phyloP scores from a whole-genome alignment of 257 asterid species.

The Scutellaria baicalensis region DNA sequence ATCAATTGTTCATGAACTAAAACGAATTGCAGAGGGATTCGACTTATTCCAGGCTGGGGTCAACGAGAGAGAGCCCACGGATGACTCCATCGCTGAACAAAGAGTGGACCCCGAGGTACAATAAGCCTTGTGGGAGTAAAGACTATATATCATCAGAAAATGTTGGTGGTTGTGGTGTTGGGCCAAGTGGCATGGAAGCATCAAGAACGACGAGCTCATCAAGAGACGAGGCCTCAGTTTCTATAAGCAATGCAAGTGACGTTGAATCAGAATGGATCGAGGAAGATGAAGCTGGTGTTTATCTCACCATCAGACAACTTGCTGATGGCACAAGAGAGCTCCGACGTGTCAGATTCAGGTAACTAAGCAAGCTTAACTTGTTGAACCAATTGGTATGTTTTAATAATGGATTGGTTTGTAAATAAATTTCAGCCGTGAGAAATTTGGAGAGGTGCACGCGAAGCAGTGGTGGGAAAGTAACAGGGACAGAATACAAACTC shows the following conservation, averaged over 20 bases:
- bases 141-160: constrained; percentile 29
- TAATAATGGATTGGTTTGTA: neutral
- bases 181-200: constrained; percentile 65
- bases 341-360: constrained; percentile 97
- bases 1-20: neutral
- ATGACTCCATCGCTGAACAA: constrained; percentile 71
- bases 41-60: constrained; percentile 65
- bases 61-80: constrained; percentile 69
- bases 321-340: constrained; percentile 90
- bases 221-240: constrained; percentile 77
- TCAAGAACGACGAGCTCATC: constrained; percentile 81
- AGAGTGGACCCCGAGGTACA: constrained; percentile 56
- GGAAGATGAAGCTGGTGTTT: constrained; percentile 91
- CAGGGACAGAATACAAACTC: constrained; percentile 90
- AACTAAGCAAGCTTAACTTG: neutral
- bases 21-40: constrained; percentile 79
- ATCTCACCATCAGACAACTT: constrained; percentile 82
- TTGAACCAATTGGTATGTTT: neutral
- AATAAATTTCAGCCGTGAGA: constrained; percentile 55
- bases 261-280: constrained; percentile 91
- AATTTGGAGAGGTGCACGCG: constrained; percentile 81
- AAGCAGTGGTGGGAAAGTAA: constrained; percentile 96
- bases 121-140: constrained; percentile 32
- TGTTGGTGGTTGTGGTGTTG: constrained; percentile 26
- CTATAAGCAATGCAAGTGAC: constrained; percentile 95